These are phyloP conservation scores for Stylosanthes scabra DNA, from an alignment of 331 rosid genomes.

Conservation along the genomic window DNA sequence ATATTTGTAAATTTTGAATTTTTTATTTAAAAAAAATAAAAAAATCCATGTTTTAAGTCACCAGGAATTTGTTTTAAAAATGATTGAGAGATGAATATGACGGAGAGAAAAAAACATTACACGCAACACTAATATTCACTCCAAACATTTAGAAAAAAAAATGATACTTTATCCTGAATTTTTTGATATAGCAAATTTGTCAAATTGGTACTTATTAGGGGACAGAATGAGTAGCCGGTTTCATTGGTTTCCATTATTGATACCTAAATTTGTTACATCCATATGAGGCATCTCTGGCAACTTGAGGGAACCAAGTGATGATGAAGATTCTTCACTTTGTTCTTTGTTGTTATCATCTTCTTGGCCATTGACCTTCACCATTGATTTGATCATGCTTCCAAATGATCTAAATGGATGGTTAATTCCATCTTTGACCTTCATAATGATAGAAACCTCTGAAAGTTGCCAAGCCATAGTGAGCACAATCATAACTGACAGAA, in stretches of 20 bases:
- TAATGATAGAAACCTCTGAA: slow-evolving; percentile 70
- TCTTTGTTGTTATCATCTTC: slow-evolving; percentile 42
- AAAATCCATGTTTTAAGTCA: too few relatives aligned
- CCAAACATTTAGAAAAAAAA: too few relatives aligned
- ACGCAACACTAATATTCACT: too few relatives aligned
- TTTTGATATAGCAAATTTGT: too few relatives aligned
- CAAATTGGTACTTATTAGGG: too few relatives aligned
- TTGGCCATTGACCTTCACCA: slow-evolving; percentile 42
- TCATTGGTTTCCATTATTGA: slow-evolving; percentile 35
- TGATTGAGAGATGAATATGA: too few relatives aligned
- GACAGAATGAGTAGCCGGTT: not conserved
- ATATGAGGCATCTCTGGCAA: slow-evolving; percentile 48
- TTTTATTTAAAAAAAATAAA: too few relatives aligned
- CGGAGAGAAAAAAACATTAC: too few relatives aligned
- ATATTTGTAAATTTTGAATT: too few relatives aligned
- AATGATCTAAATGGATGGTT: slow-evolving; percentile 62
- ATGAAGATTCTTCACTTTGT: slow-evolving; percentile 24
- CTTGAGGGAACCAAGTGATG: slow-evolving; percentile 41
- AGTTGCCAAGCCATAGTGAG: slow-evolving; percentile 80
- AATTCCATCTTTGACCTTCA: slow-evolving; percentile 60
- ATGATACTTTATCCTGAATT: too few relatives aligned
- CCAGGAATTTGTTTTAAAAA: too few relatives aligned
- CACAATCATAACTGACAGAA: slow-evolving; percentile 79
- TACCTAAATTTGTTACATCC: slow-evolving; percentile 41
- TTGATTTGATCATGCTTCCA: slow-evolving; percentile 49